These are phyloP conservation scores for Phylloporus sp. DNA, from an alignment of 768 basidiomycete species.

Conservation along the genomic window DNA sequence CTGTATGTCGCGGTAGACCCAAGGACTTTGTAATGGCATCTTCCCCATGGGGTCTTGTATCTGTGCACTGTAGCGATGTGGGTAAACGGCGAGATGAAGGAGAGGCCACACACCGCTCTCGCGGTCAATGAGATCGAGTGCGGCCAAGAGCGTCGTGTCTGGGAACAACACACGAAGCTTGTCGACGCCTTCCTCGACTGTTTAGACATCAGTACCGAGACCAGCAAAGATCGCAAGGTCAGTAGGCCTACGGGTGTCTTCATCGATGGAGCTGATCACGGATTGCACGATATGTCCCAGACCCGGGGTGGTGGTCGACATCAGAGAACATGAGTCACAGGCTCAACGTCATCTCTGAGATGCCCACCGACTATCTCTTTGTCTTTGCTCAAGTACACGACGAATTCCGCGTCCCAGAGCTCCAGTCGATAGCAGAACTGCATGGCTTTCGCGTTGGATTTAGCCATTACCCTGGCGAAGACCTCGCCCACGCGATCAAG, in stretches of 20 bases:
- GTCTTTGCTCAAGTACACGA: conserved; percentile 79
- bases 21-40: conserved; percentile 61
- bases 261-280: conserved; percentile 31
- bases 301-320: conserved; percentile 17
- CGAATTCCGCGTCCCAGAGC: conserved; percentile 82
- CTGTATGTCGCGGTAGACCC: conserved; percentile 62
- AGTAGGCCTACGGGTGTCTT: conserved; percentile 30
- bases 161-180: conserved; percentile 58
- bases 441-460: conserved; percentile 60
- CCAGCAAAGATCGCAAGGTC: not conserved
- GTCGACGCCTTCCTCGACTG: conserved; percentile 53
- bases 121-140: conserved; percentile 74
- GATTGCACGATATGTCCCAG: conserved; percentile 28
- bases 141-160: conserved; percentile 60
- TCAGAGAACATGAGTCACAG: no score
- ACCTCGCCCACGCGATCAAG: conserved; percentile 42
- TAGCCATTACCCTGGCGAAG: conserved; percentile 37
- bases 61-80: conserved; percentile 49
- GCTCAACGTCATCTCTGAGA: not conserved
- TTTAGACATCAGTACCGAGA: not conserved
- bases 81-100: not conserved
- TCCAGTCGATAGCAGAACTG: conserved; percentile 72
- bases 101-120: conserved; percentile 49
- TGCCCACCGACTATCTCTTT: conserved; percentile 47
- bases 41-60: conserved; percentile 54